Conservation (phyloP, 2,329 filamentous ascomycete species). For the Sphaceloma murrayae region DNA sequence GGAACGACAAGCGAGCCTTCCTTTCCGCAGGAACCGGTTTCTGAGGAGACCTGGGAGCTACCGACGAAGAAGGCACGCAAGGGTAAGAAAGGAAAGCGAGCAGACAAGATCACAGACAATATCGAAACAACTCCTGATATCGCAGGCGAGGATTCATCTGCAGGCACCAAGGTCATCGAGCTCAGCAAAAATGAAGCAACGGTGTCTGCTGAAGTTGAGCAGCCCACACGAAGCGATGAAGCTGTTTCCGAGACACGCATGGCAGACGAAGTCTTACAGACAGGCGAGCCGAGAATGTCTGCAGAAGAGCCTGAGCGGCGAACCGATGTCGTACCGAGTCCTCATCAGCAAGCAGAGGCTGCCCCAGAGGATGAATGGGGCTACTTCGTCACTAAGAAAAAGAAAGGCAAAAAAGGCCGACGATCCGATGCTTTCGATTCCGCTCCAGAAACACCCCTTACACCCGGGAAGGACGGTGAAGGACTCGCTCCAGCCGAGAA, state of each 20-base stretch:
- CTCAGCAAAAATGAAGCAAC: too few relatives aligned
- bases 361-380: slow-evolving; percentile 9
- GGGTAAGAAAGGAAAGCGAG: slow-evolving; percentile 19
- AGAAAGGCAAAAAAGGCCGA: slow-evolving; percentile 26
- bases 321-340: too few relatives aligned
- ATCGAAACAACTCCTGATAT: too few relatives aligned
- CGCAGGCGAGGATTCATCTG: too few relatives aligned
- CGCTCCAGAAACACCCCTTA: slow-evolving; percentile 17
- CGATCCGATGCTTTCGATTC: slow-evolving; percentile 13
- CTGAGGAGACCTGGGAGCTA: slow-evolving; percentile 15
- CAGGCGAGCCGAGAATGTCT: too few relatives aligned
- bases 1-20: background rate
- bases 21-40: background rate
- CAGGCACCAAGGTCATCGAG: too few relatives aligned
- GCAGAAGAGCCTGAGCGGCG: too few relatives aligned
- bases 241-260: too few relatives aligned
- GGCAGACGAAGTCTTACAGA: too few relatives aligned
- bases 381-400: slow-evolving; percentile 22
- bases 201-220: too few relatives aligned
- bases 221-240: too few relatives aligned
- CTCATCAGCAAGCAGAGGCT: background rate
- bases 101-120: too few relatives aligned
- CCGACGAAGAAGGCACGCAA: slow-evolving; percentile 19
- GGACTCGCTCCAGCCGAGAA: background rate
- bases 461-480: slow-evolving; percentile 14